Base-by-base conservation (phyloP, 2,329 filamentous ascomycete species). In the Pyrenophora tritici-repentis region DNA sequence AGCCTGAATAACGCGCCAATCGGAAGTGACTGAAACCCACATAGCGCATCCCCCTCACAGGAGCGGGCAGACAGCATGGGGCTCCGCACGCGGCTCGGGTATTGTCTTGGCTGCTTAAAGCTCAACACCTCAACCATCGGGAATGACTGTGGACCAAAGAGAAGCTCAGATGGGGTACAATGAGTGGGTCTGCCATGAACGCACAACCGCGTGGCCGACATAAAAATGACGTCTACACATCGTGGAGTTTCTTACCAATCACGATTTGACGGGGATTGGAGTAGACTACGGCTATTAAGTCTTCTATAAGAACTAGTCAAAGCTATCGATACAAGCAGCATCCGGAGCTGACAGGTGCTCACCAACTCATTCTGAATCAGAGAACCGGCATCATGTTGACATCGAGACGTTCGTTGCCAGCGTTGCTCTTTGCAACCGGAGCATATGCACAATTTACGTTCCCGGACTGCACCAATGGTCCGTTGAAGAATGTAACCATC, bases 401-500 rank as follows among this genome's bases (percentile, higher is more conserved):
- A 16, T 48, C 47, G 20, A 43, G 42, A 18, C 47, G 40, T 22
- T 59, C 38, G 12, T 37, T 63, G 2, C 43, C 42, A 33, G 38
- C 45, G 13, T 18, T 59, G 18, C 35, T 58, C 9, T 55, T 47
- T 45, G 50, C 51, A 6, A 55, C 44, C 14, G 55, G 59, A 32
- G 61, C 53, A 10, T 57, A 55, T 32, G 65, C 61, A 14, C 50
- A 51, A 17, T 42, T 14, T 14, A 14, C 62, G 2, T 81, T 82
- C 50, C 81, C 81, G 1, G 80, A 83, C 55, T 83, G 81, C 57
- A 61, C 63, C 7, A 78, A 76, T 65, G 80, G 80, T 0, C 81
- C 80, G 0, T 64, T 83, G 35, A 77, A 71, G 40, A 75, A 76
- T 29, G 80, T 79, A 34, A 70, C 74, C 3, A 78, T 85, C 10